phyloP scores from a whole-genome alignment of 75 land plant species.

The Chamaecyparis obtusa region DNA sequence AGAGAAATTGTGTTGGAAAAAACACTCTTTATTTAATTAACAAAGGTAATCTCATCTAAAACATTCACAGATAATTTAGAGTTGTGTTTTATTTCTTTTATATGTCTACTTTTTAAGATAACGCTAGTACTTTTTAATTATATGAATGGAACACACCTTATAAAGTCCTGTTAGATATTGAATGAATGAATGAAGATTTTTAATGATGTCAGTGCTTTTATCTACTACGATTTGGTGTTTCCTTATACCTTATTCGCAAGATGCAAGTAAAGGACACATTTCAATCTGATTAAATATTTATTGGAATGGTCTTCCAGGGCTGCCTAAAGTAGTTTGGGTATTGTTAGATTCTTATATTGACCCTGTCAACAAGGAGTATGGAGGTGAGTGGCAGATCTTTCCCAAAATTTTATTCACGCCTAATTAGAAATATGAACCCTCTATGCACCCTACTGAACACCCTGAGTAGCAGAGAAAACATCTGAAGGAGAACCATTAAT shows the following conservation, averaged over 20 bases:
- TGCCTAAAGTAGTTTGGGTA: slow-evolving; percentile 65
- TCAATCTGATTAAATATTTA: neutral
- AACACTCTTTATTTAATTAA: too few species aligned
- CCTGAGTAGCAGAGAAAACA: too few species aligned
- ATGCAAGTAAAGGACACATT: neutral
- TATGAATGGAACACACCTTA: too few species aligned
- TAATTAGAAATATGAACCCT: too few species aligned
- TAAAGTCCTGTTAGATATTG: neutral
- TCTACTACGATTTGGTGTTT: neutral
- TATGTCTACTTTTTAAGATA: neutral
- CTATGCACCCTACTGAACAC: too few species aligned
- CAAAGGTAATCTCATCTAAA: neutral
- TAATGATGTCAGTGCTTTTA: too few species aligned
- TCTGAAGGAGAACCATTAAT: too few species aligned
- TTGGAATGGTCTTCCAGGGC: slow-evolving; percentile 25
- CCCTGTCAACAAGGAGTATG: slow-evolving; percentile 66
- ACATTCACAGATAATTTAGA: neutral
- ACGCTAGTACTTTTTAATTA: neutral
- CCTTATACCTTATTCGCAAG: neutral
- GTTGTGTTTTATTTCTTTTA: neutral
- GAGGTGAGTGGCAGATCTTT: slow-evolving; percentile 31
- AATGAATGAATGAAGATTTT: too few species aligned
- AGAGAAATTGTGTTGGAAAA: too few species aligned
- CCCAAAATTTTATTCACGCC: neutral
- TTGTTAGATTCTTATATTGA: slow-evolving; percentile 73